phyloP scores from a whole-genome alignment of 2,329 filamentous ascomycete genomes.

The Fusarium begoniae region DNA sequence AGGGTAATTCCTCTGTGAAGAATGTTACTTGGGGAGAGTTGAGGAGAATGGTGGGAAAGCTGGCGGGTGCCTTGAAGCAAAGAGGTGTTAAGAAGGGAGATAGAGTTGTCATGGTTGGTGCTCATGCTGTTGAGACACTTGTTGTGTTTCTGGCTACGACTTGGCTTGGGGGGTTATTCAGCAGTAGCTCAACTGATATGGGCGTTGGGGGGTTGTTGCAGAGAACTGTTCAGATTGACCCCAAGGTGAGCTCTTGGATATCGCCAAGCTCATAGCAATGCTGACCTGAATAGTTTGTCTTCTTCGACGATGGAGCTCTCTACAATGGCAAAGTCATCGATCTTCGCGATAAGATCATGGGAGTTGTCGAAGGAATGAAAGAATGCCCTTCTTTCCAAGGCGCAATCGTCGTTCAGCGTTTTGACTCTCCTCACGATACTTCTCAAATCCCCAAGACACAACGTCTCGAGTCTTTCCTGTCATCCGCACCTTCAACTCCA shows the following conservation, averaged over 20 bases:
- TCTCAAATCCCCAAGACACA: slow-evolving; percentile 58
- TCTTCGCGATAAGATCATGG: slow-evolving; percentile 76
- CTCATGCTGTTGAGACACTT: slow-evolving; percentile 79
- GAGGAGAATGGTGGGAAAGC: slow-evolving; percentile 63
- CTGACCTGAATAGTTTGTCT: slow-evolving; percentile 65
- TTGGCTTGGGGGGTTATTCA: slow-evolving; percentile 79
- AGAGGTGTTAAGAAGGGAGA: slow-evolving; percentile 76
- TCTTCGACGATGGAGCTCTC: slow-evolving; percentile 81
- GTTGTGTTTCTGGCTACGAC: slow-evolving; percentile 75
- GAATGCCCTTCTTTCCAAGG: slow-evolving; percentile 68
- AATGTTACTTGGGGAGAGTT: slow-evolving; percentile 75
- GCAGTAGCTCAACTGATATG: slow-evolving; percentile 83
- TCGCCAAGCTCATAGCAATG: background rate
- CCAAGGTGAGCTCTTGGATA: slow-evolving; percentile 58
- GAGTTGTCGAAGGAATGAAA: slow-evolving; percentile 73
- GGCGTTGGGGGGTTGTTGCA: slow-evolving; percentile 81
- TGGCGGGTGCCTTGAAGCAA: slow-evolving; percentile 73
- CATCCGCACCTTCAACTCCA: slow-evolving; percentile 41
- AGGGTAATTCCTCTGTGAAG: slow-evolving; percentile 66
- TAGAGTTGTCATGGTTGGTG: slow-evolving; percentile 77
- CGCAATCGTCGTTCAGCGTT: slow-evolving; percentile 73
- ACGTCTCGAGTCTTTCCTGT: slow-evolving; percentile 57
- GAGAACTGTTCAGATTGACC: slow-evolving; percentile 76
- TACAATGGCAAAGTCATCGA: slow-evolving; percentile 83
- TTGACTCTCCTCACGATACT: slow-evolving; percentile 68